These are phyloP conservation scores for Peniophora sp. DNA, from an alignment of 1,284 basidiomycete genomes.

Conservation along the genomic window DNA sequence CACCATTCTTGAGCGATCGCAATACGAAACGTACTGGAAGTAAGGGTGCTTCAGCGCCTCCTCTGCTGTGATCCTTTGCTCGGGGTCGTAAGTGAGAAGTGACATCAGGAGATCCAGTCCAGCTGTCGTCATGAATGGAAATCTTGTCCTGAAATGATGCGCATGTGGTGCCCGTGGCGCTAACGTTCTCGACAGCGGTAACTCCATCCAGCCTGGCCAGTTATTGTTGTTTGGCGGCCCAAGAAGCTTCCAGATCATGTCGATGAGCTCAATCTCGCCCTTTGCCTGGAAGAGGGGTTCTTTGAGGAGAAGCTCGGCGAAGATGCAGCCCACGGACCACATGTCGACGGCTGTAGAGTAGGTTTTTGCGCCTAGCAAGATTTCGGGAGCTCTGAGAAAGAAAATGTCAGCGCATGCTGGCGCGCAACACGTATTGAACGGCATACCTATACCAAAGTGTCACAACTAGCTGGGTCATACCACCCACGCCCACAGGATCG, in stretches of 20 bases:
- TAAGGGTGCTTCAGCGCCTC: constrained; percentile 89
- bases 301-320: constrained; percentile 90
- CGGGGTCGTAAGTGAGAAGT: constrained; percentile 86
- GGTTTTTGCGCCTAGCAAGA: constrained; percentile 85
- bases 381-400: constrained; percentile 78
- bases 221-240: constrained; percentile 79
- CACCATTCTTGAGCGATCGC: constrained; percentile 1
- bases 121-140: constrained; percentile 74
- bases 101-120: constrained; percentile 83
- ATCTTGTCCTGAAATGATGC: constrained; percentile 65
- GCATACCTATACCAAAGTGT: constrained; percentile 99
- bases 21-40: constrained; percentile 58
- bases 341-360: constrained; percentile 97
- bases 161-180: constrained; percentile 73
- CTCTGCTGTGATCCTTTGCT: constrained; percentile 75
- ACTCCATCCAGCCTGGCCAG: constrained; percentile 79
- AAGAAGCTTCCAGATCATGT: constrained; percentile 89
- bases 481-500: constrained; percentile 86
- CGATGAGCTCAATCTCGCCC: constrained; percentile 87
- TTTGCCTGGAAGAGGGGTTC: constrained; percentile 96
- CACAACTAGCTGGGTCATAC: constrained; percentile 96
- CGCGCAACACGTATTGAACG: constrained; percentile 22
- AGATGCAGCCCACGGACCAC: constrained; percentile 99
- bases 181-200: constrained; percentile 78
- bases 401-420: constrained; percentile 9